Evolutionary conservation across 23 red algal genomes (phyloP).

Genomic region (Gracilaria gracilis): DNA sequence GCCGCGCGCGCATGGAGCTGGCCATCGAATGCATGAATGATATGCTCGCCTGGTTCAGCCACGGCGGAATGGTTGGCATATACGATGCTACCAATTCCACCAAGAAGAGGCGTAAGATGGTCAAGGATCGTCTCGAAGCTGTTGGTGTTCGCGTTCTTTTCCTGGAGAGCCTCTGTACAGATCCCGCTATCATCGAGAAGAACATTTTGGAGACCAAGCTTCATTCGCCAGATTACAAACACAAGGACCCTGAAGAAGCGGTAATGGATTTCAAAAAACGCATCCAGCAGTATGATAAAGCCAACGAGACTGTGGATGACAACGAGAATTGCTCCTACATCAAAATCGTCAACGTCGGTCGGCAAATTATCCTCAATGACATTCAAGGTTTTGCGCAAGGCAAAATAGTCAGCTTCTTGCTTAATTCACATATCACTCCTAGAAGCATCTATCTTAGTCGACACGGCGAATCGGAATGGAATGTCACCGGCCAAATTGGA

Average conservation of each 20-base stretch:
- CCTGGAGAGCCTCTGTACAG: slow-evolving; percentile 90
- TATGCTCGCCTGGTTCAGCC: slow-evolving; percentile 89
- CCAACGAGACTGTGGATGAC: slow-evolving; percentile 84
- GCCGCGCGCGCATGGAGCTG: slow-evolving; percentile 78
- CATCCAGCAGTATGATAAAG: slow-evolving; percentile 78
- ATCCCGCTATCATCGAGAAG: slow-evolving; percentile 90
- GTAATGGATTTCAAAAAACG: slow-evolving; percentile 92
- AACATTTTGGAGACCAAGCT: slow-evolving; percentile 97
- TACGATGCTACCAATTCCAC: slow-evolving; percentile 99
- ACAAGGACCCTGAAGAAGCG: slow-evolving; percentile 86
- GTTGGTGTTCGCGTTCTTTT: slow-evolving; percentile 95
- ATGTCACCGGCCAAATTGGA: slow-evolving; percentile 95
- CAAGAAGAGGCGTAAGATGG: slow-evolving; percentile 69
- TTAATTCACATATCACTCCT: slow-evolving; percentile 91
- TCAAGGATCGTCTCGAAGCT: slow-evolving; percentile 84
- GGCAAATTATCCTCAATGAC: slow-evolving; percentile 88
- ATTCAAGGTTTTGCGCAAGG: slow-evolving; percentile 93
- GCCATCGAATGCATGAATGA: slow-evolving; percentile 89
- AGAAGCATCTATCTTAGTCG: slow-evolving; percentile 93
- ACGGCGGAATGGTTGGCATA: slow-evolving; percentile 90
- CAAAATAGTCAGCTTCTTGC: slow-evolving; percentile 96
- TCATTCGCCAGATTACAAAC: slow-evolving; percentile 87
- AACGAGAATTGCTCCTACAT: slow-evolving; percentile 84
- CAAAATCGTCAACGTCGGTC: slow-evolving; percentile 93
- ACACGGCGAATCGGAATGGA: slow-evolving; percentile 98